phyloP scores from a whole-genome alignment of 2,329 filamentous ascomycete genomes.

The Colletotrichum eleusines region DNA sequence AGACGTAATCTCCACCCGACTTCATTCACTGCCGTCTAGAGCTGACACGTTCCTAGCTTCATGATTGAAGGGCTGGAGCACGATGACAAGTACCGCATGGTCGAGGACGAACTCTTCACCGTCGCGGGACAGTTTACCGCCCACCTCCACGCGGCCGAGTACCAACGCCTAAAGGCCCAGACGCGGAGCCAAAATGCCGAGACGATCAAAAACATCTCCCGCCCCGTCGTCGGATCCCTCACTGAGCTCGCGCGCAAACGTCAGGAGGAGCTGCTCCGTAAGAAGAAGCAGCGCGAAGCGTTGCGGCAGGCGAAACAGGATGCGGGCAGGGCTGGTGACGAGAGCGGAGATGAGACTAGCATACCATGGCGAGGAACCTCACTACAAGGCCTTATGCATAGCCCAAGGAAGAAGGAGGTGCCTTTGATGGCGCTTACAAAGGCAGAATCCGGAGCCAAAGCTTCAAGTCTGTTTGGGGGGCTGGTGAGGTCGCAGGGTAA shows the following conservation, averaged over 20 bases:
- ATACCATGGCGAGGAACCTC: slow-evolving; percentile 50
- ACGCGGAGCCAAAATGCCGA: slow-evolving; percentile 67
- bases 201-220: slow-evolving; percentile 62
- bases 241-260: slow-evolving; percentile 52
- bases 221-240: slow-evolving; percentile 61
- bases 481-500: slow-evolving; percentile 7
- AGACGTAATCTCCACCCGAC: slow-evolving; percentile 53
- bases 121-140: slow-evolving; percentile 78
- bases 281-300: slow-evolving; percentile 52
- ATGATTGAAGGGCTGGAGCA: slow-evolving; percentile 74
- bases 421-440: slow-evolving; percentile 46
- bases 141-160: slow-evolving; percentile 83
- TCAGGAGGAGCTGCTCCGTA: slow-evolving; percentile 51
- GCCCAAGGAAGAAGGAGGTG: slow-evolving; percentile 50
- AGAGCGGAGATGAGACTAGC: slow-evolving; percentile 48
- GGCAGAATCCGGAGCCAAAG: slow-evolving; percentile 44
- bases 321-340: slow-evolving; percentile 44
- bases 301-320: slow-evolving; percentile 43
- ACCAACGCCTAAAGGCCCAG: slow-evolving; percentile 72
- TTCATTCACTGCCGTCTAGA: neutral
- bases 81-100: slow-evolving; percentile 85
- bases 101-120: slow-evolving; percentile 81
- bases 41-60: slow-evolving; percentile 54
- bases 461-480: slow-evolving; percentile 46
- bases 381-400: slow-evolving; percentile 59